Conservation (phyloP, 2,329 filamentous ascomycete genomes). For the Talaromyces pinophilus region DNA sequence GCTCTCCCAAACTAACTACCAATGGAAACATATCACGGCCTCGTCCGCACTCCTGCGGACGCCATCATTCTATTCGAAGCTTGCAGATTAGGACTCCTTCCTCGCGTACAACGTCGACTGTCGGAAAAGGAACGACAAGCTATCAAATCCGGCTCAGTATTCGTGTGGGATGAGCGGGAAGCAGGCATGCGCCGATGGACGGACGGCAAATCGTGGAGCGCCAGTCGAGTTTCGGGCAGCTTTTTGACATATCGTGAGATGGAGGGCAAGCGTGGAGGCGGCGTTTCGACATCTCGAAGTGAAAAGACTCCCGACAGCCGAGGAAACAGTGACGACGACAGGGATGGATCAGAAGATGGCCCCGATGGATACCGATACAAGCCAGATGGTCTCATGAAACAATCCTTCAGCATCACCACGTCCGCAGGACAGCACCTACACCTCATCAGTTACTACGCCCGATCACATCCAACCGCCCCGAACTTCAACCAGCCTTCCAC, state of each 20-base stretch:
- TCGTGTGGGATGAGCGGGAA: conserved; percentile 99
- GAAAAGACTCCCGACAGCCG: conserved; percentile 83
- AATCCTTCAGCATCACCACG: conserved; percentile 98
- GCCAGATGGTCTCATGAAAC: conserved; percentile 96
- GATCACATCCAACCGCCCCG: conserved; percentile 70
- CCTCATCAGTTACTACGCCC: conserved; percentile 94
- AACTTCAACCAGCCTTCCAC: conserved; percentile 78
- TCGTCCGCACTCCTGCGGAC: conserved; percentile 92
- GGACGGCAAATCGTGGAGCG: conserved; percentile 98
- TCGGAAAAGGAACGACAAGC: conserved; percentile 97
- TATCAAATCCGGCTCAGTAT: conserved; percentile 94
- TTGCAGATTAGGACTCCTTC: conserved; percentile 83
- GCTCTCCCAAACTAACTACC: conserved; percentile 21
- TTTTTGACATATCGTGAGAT: conserved; percentile 98
- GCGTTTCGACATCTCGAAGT: conserved; percentile 55
- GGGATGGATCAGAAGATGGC: conserved; percentile 67
- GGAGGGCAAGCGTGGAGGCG: conserved; percentile 89
- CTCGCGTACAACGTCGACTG: conserved; percentile 85
- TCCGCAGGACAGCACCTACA: conserved; percentile 87
- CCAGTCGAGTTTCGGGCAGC: conserved; percentile 93
- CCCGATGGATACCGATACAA: conserved; percentile 94
- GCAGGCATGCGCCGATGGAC: conserved; percentile 99
- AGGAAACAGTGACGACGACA: conserved; percentile 78
- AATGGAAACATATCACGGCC: conserved; percentile 97
- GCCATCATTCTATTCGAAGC: conserved; percentile 99